phyloP scores from a whole-genome alignment of 2,329 filamentous ascomycete species.

The Westerdykella sp. region DNA sequence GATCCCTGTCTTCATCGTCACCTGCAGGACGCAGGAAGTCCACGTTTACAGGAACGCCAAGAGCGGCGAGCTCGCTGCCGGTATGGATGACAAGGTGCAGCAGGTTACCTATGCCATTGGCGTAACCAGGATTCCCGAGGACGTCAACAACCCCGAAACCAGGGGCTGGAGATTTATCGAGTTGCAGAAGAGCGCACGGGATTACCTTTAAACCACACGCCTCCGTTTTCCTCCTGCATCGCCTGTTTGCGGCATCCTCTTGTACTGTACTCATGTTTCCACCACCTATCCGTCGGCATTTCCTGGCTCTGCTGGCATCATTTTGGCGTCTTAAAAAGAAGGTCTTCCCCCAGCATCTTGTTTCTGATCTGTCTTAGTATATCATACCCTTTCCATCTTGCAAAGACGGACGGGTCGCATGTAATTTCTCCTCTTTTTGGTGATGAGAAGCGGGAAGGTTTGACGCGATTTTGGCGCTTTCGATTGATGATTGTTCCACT shows the following conservation, averaged over 20 bases:
- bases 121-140: conserved; percentile 86
- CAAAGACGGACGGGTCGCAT: background rate
- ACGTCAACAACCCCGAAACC: conserved; percentile 95
- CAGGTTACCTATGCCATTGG: conserved; percentile 97
- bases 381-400: background rate
- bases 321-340: conserved; percentile 27
- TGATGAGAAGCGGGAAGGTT: conserved; percentile 3
- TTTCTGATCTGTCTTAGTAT: conserved; percentile 12
- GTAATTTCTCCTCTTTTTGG: conserved; percentile 8
- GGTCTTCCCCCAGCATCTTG: conserved; percentile 2
- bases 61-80: conserved; percentile 79
- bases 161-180: conserved; percentile 96
- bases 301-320: conserved; percentile 19
- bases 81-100: conserved; percentile 98
- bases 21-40: conserved; percentile 92
- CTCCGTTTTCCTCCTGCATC: background rate
- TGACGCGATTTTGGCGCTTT: conserved; percentile 12
- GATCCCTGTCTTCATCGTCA: conserved; percentile 94
- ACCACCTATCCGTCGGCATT: conserved; percentile 11
- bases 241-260: background rate
- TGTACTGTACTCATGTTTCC: conserved; percentile 9
- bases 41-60: conserved; percentile 95
- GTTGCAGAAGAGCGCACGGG: conserved; percentile 94
- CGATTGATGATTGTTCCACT: conserved; percentile 12
- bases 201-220: conserved; percentile 60